Percentiles rank a stretch among this genome's conserved stretches.
These are phyloP conservation scores for Priceomyces medius DNA, from an alignment of 805 yeast species.

Conservation along the genomic window DNA sequence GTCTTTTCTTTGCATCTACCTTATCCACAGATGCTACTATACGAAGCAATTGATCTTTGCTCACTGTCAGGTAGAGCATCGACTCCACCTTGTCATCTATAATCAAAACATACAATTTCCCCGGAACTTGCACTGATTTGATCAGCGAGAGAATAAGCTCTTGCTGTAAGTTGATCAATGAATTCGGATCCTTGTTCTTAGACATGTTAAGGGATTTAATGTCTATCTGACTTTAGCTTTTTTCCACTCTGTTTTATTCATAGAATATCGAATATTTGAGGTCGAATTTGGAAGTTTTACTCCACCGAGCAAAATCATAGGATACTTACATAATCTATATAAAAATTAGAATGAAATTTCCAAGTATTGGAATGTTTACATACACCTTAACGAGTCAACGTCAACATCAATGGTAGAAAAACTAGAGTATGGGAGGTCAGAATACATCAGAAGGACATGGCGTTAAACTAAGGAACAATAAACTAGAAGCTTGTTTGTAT, in stretches of 20 bases:
- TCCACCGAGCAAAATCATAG: neutral
- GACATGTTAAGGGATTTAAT: conserved; percentile 11
- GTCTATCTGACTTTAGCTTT: neutral
- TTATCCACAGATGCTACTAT: conserved; percentile 63
- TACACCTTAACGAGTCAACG: too few relatives aligned
- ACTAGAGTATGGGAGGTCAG: neutral
- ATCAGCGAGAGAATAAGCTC: conserved; percentile 30
- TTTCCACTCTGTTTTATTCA: neutral
- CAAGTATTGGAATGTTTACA: too few relatives aligned
- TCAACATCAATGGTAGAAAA: neutral
- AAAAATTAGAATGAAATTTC: too few relatives aligned
- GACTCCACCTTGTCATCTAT: conserved; percentile 56
- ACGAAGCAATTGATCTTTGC: conserved; percentile 48
- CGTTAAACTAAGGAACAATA: neutral
- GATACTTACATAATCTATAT: neutral
- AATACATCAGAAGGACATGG: neutral
- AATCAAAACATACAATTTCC: conserved; percentile 42
- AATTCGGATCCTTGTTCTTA: conserved; percentile 24
- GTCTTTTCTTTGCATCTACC: conserved; percentile 59
- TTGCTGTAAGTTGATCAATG: conserved; percentile 28
- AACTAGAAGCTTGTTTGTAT: conserved; percentile 26
- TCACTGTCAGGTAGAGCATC: conserved; percentile 47
- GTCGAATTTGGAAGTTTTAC: neutral
- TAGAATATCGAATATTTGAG: neutral
- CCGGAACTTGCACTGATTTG: conserved; percentile 27